Evolutionary conservation across 2,329 filamentous ascomycete species (phyloP).

Genomic region (Fusarium siculi): DNA sequence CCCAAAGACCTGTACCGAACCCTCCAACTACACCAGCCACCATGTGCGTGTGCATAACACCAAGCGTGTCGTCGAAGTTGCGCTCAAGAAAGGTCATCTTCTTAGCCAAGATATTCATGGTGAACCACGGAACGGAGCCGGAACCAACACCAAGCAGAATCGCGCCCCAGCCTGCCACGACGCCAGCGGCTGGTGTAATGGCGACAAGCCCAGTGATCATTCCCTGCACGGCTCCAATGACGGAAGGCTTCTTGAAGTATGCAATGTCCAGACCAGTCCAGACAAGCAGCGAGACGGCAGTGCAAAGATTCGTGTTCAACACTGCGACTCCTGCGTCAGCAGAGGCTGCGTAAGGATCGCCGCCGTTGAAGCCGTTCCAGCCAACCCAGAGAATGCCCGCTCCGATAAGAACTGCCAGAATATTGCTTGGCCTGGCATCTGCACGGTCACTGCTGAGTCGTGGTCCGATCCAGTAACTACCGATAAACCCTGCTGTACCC

Average conservation of each 20-base stretch:
- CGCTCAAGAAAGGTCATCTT: background rate
- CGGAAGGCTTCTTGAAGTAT: background rate
- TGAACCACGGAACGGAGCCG: background rate
- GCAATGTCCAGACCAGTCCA: background rate
- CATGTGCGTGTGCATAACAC: background rate
- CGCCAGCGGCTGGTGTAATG: background rate
- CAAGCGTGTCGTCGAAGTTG: background rate
- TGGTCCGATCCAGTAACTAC: background rate
- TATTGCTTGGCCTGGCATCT: background rate
- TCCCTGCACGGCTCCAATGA: background rate
- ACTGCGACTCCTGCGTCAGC: background rate
- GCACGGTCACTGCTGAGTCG: background rate
- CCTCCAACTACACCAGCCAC: background rate
- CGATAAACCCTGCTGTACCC: background rate
- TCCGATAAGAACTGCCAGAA: background rate
- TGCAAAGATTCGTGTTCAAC: background rate
- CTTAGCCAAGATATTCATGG: background rate
- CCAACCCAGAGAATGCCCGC: background rate
- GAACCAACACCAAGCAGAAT: background rate
- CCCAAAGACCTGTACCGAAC: background rate
- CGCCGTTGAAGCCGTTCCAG: background rate
- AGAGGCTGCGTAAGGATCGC: background rate
- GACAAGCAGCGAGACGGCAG: background rate
- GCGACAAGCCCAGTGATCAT: background rate
- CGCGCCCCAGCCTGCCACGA: background rate